Evolutionary conservation across 768 basidiomycete genomes (phyloP), one percentile per base, ranked within the genome.

Genomic region (Kwoniella botswanensis): DNA sequence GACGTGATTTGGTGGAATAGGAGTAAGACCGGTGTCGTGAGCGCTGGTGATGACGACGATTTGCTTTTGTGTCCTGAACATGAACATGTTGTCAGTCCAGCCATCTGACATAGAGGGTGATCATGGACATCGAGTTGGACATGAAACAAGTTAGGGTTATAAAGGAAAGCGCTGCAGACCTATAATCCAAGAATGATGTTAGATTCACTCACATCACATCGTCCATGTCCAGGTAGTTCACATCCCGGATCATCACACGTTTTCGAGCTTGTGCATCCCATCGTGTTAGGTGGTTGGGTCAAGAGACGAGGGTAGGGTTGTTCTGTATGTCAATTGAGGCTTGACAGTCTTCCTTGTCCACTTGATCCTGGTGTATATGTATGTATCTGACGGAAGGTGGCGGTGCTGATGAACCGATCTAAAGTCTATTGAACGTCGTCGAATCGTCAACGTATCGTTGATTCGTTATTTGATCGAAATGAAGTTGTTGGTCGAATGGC

Each of bases 261-360:
- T 54, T 50, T 61, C 26, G 67, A 68, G 18, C 22, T 35, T 52
- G 44, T 58, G 17, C 56, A 67, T 2, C 57, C 57, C 67, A 68
- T 68, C 1, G 18, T 21, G 5, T 11, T 5, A 56, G 55, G 44
- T n/a, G n/a, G n/a, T n/a, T n/a, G n/a, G n/a, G n/a, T n/a, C n/a
- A n/a, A n/a, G n/a, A n/a, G n/a, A n/a, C n/a, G n/a, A n/a, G n/a
- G n/a, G n/a, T n/a, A n/a, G n/a, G n/a, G n/a, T n/a, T n/a, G n/a
- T n/a, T n/a, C n/a, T n/a, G n/a, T n/a, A n/a, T n/a, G n/a, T n/a
- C n/a, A n/a, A n/a, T n/a, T n/a, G n/a, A n/a, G n/a, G n/a, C n/a
- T n/a, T n/a, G n/a, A n/a, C n/a, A n/a, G n/a, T n/a, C n/a, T n/a
- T n/a, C n/a, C n/a, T n/a, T n/a, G n/a, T 35, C 35, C 35, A 35